Percentiles rank a stretch among this genome's conserved stretches.
Evolutionary conservation across 1,139 yeast species (phyloP).

Genomic region (Pichia sp.): DNA sequence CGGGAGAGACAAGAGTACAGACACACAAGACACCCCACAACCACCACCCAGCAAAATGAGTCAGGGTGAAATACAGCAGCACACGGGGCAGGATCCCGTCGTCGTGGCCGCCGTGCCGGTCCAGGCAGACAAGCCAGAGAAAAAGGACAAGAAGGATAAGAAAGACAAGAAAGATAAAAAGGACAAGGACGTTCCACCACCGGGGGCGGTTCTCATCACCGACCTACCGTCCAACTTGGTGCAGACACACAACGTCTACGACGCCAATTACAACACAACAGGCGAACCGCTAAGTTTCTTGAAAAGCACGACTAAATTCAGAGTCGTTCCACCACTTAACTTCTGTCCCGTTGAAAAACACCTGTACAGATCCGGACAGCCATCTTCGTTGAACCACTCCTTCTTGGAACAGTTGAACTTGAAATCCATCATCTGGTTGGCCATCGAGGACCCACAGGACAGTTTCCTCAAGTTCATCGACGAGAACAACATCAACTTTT

Average conservation of each 20-base stretch:
- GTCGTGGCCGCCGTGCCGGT: not conserved
- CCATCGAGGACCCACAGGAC: slow-evolving; percentile 94
- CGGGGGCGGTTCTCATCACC: slow-evolving; percentile 31
- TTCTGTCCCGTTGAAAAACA: slow-evolving; percentile 92
- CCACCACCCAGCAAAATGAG: not conserved
- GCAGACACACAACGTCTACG: slow-evolving; percentile 19
- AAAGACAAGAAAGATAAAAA: slow-evolving; percentile 14
- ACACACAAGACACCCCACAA: no score
- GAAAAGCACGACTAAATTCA: slow-evolving; percentile 42
- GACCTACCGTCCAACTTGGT: slow-evolving; percentile 24
- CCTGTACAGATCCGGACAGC: slow-evolving; percentile 89
- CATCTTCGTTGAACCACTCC: slow-evolving; percentile 91
- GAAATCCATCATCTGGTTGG: slow-evolving; percentile 87
- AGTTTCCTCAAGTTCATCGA: slow-evolving; percentile 81
- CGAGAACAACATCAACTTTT: slow-evolving; percentile 58
- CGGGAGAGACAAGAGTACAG: no score
- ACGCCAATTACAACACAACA: not conserved
- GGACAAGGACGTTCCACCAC: slow-evolving; percentile 18
- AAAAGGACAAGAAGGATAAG: slow-evolving; percentile 20
- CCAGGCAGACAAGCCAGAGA: slow-evolving; percentile 10
- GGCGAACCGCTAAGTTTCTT: not conserved
- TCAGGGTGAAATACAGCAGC: not conserved
- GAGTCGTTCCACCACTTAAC: slow-evolving; percentile 90
- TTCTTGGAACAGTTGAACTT: slow-evolving; percentile 73
- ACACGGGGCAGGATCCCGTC: slow-evolving; percentile 4